phyloP scores from a whole-genome alignment of 2,329 filamentous ascomycete species.

The Thelonectria blattea region DNA sequence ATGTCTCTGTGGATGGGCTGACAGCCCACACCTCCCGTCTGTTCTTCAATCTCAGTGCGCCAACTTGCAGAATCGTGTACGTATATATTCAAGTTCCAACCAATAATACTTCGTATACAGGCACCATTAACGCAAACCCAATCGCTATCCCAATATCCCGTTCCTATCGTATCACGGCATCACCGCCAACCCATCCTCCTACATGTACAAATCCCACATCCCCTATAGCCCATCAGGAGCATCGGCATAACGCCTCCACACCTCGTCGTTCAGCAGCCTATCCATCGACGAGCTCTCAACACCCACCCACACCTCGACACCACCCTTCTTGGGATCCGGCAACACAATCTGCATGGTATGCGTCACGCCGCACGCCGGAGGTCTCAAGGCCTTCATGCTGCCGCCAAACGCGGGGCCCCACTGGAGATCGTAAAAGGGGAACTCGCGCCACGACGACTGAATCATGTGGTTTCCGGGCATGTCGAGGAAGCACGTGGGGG shows the following conservation, averaged over 20 bases:
- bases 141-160: too few relatives aligned
- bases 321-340: constrained; percentile 18
- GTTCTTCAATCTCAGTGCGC: too few relatives aligned
- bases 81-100: too few relatives aligned
- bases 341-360: constrained; percentile 24
- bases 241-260: constrained; percentile 13
- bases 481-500: constrained; percentile 18
- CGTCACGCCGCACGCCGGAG: constrained; percentile 16
- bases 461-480: constrained; percentile 23
- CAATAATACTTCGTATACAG: too few relatives aligned
- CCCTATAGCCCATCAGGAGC: constrained; percentile 14
- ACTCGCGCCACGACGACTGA: constrained; percentile 19
- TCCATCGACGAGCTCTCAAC: constrained; percentile 21
- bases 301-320: constrained; percentile 17
- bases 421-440: constrained; percentile 22
- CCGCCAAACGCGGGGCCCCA: constrained; percentile 18
- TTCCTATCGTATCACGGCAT: too few relatives aligned
- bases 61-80: too few relatives aligned
- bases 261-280: constrained; percentile 8
- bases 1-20: too few relatives aligned
- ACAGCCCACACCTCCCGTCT: too few relatives aligned
- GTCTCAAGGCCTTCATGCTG: constrained; percentile 14
- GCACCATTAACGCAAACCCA: too few relatives aligned
- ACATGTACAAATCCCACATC: not conserved
- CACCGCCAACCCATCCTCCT: too few relatives aligned